These are phyloP conservation scores for Spizellomyces punctatus DNA, from an alignment of 192 early-diverging fungal genomes.

Conservation along the genomic window DNA sequence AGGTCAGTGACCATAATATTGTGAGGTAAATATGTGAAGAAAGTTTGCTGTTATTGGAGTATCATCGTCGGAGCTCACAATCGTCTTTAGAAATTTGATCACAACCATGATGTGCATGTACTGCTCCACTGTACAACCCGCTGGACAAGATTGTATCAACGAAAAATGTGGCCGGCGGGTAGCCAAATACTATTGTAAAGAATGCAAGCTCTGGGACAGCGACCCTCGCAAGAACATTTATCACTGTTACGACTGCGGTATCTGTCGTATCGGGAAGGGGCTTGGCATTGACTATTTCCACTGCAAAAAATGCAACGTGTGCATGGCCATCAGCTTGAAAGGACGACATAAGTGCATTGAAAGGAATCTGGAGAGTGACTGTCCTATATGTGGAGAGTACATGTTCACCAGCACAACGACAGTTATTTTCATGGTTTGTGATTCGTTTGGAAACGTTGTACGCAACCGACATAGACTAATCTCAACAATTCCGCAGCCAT, in stretches of 20 bases:
- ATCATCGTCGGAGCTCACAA: background rate
- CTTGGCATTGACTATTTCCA: conserved; percentile 86
- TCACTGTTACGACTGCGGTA: conserved; percentile 92
- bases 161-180: conserved; percentile 61
- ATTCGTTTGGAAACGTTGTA: background rate
- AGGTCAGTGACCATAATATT: conserved; percentile 66
- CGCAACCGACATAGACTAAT: too few relatives aligned
- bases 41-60: background rate
- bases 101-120: conserved; percentile 95
- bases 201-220: conserved; percentile 93
- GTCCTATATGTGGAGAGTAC: conserved; percentile 96
- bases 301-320: conserved; percentile 90
- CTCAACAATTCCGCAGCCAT: conserved; percentile 57
- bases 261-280: conserved; percentile 90
- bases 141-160: conserved; percentile 73
- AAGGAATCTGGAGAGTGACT: conserved; percentile 86
- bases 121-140: conserved; percentile 80
- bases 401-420: conserved; percentile 85
- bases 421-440: conserved; percentile 80
- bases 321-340: conserved; percentile 78
- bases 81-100: conserved; percentile 52
- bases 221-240: conserved; percentile 82
- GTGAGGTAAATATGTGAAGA: conserved; percentile 53
- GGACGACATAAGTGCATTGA: conserved; percentile 91
- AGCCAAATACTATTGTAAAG: conserved; percentile 85